These are phyloP conservation scores for Gelatoporia subvermispora DNA, from an alignment of 768 basidiomycete species.

Conservation along the genomic window DNA sequence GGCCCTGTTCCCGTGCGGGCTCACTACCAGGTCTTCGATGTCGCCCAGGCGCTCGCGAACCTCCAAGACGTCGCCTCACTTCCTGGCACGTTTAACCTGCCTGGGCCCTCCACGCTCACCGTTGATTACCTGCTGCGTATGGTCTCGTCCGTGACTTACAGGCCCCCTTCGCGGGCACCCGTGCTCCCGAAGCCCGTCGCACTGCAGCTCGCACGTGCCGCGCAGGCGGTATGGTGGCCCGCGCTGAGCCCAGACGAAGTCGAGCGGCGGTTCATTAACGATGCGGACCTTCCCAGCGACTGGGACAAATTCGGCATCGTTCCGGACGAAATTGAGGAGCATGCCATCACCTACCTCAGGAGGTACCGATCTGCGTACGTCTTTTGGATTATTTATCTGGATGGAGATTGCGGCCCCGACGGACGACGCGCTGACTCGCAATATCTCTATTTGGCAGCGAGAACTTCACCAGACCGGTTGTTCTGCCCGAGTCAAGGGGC, in stretches of 20 bases:
- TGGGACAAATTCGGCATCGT: slow-evolving; percentile 81
- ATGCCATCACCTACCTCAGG: slow-evolving; percentile 87
- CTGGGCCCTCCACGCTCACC: slow-evolving; percentile 84
- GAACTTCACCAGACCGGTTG: slow-evolving; percentile 64
- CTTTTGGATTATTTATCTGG: neutral
- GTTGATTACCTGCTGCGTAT: slow-evolving; percentile 78
- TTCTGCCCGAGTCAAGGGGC: slow-evolving; percentile 49
- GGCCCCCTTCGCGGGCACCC: slow-evolving; percentile 65
- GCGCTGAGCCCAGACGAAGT: slow-evolving; percentile 89
- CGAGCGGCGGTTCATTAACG: slow-evolving; percentile 80
- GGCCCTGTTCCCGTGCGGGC: slow-evolving; percentile 8
- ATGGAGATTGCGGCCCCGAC: neutral
- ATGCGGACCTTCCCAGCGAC: slow-evolving; percentile 65
- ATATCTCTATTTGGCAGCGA: slow-evolving; percentile 35
- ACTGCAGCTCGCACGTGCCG: slow-evolving; percentile 54
- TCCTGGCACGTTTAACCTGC: slow-evolving; percentile 70
- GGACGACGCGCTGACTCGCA: slow-evolving; percentile 1
- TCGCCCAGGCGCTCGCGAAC: slow-evolving; percentile 88
- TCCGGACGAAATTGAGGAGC: slow-evolving; percentile 81
- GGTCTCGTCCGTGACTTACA: slow-evolving; percentile 75
- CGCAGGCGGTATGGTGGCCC: slow-evolving; percentile 85
- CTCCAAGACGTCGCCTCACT: slow-evolving; percentile 58
- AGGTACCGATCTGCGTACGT: slow-evolving; percentile 87
- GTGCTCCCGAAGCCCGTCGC: slow-evolving; percentile 74
- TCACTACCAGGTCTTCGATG: slow-evolving; percentile 71